Evolutionary conservation across 1,284 basidiomycete species (phyloP), one percentile per base, ranked within the genome.

Genomic region (Ganoderma sp.): DNA sequence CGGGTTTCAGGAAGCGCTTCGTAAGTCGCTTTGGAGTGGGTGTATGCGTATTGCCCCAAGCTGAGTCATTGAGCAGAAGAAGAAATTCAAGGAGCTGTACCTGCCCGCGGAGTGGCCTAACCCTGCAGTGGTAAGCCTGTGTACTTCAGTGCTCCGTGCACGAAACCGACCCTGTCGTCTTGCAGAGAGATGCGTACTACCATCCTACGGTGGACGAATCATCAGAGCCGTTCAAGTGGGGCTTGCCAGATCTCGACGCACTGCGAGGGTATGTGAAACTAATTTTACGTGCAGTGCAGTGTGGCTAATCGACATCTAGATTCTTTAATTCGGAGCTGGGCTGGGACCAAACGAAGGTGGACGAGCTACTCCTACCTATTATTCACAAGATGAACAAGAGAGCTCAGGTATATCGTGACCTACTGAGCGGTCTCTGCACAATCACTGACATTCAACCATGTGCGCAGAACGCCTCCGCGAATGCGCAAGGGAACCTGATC

Each of bases 181-280:
- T 52, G 2, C 57, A 97, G 95, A 85, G 92, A 68, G 94, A 97
- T 69, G 98, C 96, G 0, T 99, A 99, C 80, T 92, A 93, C 72
- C 88, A 95, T 74, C 97, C 98, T 0, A 87, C 89, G 0, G 93
- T 98, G 6, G 97, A 99, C 77, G 87, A 89, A 63, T 97, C 95
- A 3, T 91, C 96, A 65, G 97, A 99, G 76, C 91, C 94, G 0
- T 99, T 99, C 78, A 94, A 95, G 75, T 99, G 98, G 98, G 97
- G 96, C 10, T 83, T 97, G 71, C 96, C 97, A 7, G 97, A 99
- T 77, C 87, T 99, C 1, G 96, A 98, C 75, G 95, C 91, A 1
- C 85, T 98, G 63, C 88, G 96, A 73, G 81, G 86, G 93, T 95
- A 77, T 73, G 90, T 81, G 62, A 41, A 39, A 14, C 4, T n/a